Evolutionary conservation across 2,329 filamentous ascomycete genomes (phyloP), one percentile per base, ranked within the genome.

Genomic region (Emergomyces orientalis): DNA sequence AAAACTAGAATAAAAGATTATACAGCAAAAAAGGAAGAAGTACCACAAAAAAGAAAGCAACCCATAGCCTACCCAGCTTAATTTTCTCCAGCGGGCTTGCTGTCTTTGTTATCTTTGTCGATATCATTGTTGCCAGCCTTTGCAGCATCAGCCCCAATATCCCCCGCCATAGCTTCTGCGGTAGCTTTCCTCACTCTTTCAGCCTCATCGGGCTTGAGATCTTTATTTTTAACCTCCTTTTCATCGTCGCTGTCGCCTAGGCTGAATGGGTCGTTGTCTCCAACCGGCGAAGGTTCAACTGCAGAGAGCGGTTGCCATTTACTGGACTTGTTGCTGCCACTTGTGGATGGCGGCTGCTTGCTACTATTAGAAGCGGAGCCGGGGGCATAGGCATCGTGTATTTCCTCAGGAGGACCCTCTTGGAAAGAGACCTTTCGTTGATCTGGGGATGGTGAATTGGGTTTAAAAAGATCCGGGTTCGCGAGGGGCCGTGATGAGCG

Each of bases 281-380:
- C 82, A 65, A 96, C 88, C 17, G 93, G 92, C 66, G 85, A 88
- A 0, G 92, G 91, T 67, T 95, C 90, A 17, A 97, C 86, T 0
- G 88, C 83, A 14, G 92, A 91, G 69, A 99, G 79, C 11, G 94
- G 93, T 76, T 99, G 93, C 94, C 94, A 99, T 79, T 99, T 99
- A 83, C 92, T 97, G 55, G 84, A 77, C 78, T 91, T 94, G 67
- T 79, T 77, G 57, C 81, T 80, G 14, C 51, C 51, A 17, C 47
- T 22, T 22, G 25, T 54, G n/a, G 70, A 69, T 4, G 73, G 70
- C 57, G 79, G 74, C 68, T 51, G 54, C 54, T 37, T 56, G 34
- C 76, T 72, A 81, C 86, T 67, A 79, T 79, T 34, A 76, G 81
- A 60, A 78, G 77, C 73, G 73, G 86, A 84, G 59, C 86, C 86